Evolutionary conservation across 495 filamentous ascomycete species (phyloP).

Genomic region (Neurospora sp.): DNA sequence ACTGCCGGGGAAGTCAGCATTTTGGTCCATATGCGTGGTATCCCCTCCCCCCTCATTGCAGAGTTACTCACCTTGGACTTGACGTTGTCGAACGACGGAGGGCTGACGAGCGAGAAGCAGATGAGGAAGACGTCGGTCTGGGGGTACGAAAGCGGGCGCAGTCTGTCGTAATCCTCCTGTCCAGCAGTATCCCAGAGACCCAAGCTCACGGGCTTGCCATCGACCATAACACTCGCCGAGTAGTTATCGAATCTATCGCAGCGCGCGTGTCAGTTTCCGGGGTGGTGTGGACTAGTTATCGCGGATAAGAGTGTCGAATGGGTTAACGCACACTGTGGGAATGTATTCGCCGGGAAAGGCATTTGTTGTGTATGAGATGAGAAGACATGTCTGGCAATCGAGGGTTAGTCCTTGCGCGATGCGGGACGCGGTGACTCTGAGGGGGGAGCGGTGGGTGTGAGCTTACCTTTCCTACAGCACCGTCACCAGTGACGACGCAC

Average conservation of each 20-base stretch:
- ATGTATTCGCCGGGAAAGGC: slow-evolving; percentile 99
- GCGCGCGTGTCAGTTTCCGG: slow-evolving; percentile 18
- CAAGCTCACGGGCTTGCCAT: slow-evolving; percentile 91
- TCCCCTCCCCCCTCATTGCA: background rate
- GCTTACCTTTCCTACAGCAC: slow-evolving; percentile 93
- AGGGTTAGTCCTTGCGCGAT: slow-evolving; percentile 18
- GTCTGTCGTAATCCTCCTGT: slow-evolving; percentile 95
- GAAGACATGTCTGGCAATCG: slow-evolving; percentile 77
- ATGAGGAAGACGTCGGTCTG: slow-evolving; percentile 98
- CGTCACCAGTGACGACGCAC: slow-evolving; percentile 98
- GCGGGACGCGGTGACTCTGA: background rate
- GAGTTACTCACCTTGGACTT: slow-evolving; percentile 67
- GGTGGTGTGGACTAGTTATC: slow-evolving; percentile 53
- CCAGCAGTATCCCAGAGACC: slow-evolving; percentile 98
- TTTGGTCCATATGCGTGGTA: background rate
- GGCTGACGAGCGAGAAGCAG: slow-evolving; percentile 97
- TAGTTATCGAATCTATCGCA: slow-evolving; percentile 94
- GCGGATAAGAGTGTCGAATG: background rate
- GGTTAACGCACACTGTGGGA: slow-evolving; percentile 78
- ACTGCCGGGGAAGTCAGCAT: slow-evolving; percentile 41
- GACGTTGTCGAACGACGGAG: slow-evolving; percentile 95
- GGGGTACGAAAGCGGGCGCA: slow-evolving; percentile 91
- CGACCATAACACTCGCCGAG: slow-evolving; percentile 96
- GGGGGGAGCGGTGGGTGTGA: background rate
- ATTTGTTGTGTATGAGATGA: slow-evolving; percentile 99